phyloP scores from a whole-genome alignment of 1,139 yeast genomes.

The Saccharomyces hybrid region DNA sequence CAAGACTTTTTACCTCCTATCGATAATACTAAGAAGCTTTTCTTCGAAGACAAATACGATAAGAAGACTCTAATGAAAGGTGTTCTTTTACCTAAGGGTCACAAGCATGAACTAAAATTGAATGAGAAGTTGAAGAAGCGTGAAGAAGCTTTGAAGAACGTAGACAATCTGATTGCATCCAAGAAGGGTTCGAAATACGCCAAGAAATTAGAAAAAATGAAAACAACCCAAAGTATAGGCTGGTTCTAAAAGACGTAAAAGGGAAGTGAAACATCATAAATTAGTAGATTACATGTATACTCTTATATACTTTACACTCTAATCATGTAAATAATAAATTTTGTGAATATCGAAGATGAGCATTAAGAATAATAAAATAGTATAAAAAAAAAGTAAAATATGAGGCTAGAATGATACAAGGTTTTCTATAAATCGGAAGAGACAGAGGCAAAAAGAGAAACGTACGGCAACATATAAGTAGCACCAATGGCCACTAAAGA shows the following conservation, averaged over 20 bases:
- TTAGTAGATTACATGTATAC: background rate
- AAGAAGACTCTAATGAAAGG: slow-evolving; percentile 71
- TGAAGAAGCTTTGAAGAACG: slow-evolving; percentile 57
- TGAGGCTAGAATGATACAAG: background rate
- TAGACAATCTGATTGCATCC: slow-evolving; percentile 62
- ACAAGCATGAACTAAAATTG: slow-evolving; percentile 67
- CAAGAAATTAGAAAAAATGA: slow-evolving; percentile 48
- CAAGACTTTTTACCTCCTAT: slow-evolving; percentile 71
- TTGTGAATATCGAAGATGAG: background rate
- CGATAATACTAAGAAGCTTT: slow-evolving; percentile 41
- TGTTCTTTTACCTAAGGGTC: slow-evolving; percentile 69
- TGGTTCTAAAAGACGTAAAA: background rate
- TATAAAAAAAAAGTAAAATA: background rate
- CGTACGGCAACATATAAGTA: background rate
- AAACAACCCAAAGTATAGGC: slow-evolving; percentile 13
- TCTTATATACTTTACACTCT: background rate
- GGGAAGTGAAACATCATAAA: background rate
- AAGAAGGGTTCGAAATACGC: slow-evolving; percentile 56
- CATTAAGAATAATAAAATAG: background rate
- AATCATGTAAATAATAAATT: background rate
- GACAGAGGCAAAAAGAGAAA: background rate
- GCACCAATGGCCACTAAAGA: slow-evolving; percentile 20
- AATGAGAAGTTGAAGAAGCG: slow-evolving; percentile 55
- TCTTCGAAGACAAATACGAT: slow-evolving; percentile 71
- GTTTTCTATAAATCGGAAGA: background rate